phyloP scores from a whole-genome alignment of 2,329 filamentous ascomycete species.

The Triangularia setosa region DNA sequence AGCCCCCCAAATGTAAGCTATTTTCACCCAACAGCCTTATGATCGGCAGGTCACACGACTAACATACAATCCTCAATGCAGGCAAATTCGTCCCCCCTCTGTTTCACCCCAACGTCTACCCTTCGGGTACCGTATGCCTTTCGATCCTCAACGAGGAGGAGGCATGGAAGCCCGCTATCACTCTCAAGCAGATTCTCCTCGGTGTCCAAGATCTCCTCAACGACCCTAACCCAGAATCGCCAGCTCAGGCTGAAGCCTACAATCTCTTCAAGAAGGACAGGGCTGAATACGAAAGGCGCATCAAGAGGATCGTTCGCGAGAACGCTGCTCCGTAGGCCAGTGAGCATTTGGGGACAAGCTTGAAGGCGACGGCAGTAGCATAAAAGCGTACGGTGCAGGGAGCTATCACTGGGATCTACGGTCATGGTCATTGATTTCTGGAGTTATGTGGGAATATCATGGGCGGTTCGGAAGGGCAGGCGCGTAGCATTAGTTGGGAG shows the following conservation, averaged over 20 bases:
- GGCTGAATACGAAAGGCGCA: constrained; percentile 80
- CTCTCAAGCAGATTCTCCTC: constrained; percentile 93
- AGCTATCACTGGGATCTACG: neutral
- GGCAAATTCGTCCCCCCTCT: constrained; percentile 95
- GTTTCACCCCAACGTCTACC: constrained; percentile 98
- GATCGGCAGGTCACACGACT: constrained; percentile 17
- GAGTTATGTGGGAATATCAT: constrained; percentile 22
- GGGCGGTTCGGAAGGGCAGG: constrained; percentile 7
- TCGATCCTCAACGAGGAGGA: constrained; percentile 98
- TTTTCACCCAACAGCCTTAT: neutral
- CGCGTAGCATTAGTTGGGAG: constrained; percentile 9
- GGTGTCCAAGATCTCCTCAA: constrained; percentile 95
- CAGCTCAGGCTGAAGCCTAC: constrained; percentile 95
- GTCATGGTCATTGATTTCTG: constrained; percentile 11
- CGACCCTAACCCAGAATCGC: constrained; percentile 94
- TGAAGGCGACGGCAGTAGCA: neutral
- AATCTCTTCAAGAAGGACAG: constrained; percentile 93
- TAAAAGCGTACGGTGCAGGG: neutral
- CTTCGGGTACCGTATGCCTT: constrained; percentile 93
- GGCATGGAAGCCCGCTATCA: constrained; percentile 97
- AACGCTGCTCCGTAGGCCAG: constrained; percentile 67
- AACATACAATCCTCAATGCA: constrained; percentile 35
- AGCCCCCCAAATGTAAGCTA: constrained; percentile 90
- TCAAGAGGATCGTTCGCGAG: constrained; percentile 81
- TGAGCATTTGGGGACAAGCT: neutral